Base-by-base conservation (phyloP, 805 yeast genomes). In the Isabelozyma rhagii region DNA sequence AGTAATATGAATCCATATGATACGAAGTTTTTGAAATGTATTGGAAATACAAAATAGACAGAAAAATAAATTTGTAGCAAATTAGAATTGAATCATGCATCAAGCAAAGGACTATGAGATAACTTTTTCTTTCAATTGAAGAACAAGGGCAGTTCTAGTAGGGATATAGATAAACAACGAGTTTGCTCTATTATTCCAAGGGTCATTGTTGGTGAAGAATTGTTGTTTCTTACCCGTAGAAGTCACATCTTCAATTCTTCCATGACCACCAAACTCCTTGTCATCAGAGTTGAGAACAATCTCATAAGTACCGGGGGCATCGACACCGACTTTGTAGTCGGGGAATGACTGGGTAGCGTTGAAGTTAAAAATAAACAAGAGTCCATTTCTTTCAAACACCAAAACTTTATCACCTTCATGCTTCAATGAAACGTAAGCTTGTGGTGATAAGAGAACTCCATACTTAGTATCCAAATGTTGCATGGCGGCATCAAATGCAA, bases 261-360 rank as follows among this genome's bases (percentile, higher is more conserved):
- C 75, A 62, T 88, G 96, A 3, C 99, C 98, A 29, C 97, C 97
- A 68, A 77, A 89, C 55, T 79, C 76, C 13, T 63, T 68, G 47
- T 77, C 77, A 62, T 93, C 99, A 3, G 92, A 76, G 61, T 87
- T 87, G 59, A 94, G 72, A 28, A 89, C 84, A 46, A 92, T 76
- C 55, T 76, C 78, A 66, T 93, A 93, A 45, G 72, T 74, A 7
- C 98, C 99, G 0, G 93, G 76, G 10, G 60, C 71, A 27, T 93
- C 91, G 17, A 89, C 89, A n/a, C 99, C 98, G 44, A 93, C 77
- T 63, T 96, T 82, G 71, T 92, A 93, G 68, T 90, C 97, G 1
- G 89, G 75, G 67, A 75, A 93, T 2, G 96, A 87, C 49, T 89
- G 73, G 0, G 87, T 79, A 31, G 96, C 96, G 68, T 93, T 89